A percentile compares a stretch with the other conserved stretches of the same genome.
Evolutionary conservation across 1,284 basidiomycete genomes (phyloP).

Genomic region (Sutorius eximius): DNA sequence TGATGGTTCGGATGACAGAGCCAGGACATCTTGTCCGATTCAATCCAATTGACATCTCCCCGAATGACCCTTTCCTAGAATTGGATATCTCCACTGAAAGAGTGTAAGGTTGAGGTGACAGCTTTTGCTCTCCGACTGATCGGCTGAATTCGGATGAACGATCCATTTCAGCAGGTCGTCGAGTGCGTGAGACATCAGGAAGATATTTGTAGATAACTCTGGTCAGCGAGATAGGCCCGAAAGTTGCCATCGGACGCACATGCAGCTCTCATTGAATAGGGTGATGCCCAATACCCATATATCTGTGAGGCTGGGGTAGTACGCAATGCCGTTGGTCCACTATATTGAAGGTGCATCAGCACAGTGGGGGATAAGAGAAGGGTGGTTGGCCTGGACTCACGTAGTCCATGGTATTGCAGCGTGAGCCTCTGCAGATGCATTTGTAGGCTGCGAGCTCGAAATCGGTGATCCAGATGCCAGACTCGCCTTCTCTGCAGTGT

Average conservation of each 20-base stretch:
- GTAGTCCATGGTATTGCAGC: constrained; percentile 80
- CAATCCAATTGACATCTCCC: too few species aligned
- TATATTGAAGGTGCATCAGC: constrained; percentile 54
- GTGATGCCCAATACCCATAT: constrained; percentile 91
- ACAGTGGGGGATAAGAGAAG: neutral
- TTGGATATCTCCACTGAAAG: too few species aligned
- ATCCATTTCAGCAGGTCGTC: constrained; percentile 58
- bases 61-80: too few species aligned
- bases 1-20: too few species aligned
- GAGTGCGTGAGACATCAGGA: constrained; percentile 67
- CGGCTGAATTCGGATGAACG: constrained; percentile 52
- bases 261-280: constrained; percentile 81
- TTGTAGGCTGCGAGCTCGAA: constrained; percentile 83
- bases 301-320: constrained; percentile 72
- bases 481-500: constrained; percentile 67
- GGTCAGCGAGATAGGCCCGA: constrained; percentile 64
- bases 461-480: constrained; percentile 70
- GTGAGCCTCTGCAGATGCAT: constrained; percentile 64
- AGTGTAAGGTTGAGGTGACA: too few species aligned
- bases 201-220: constrained; percentile 65
- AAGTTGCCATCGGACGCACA: constrained; percentile 73
- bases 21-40: too few species aligned
- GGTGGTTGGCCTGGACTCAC: constrained; percentile 68
- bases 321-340: constrained; percentile 29
- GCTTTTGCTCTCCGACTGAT: constrained; percentile 64